Percentiles rank a stretch among this genome's conserved stretches.
phyloP scores from a whole-genome alignment of 345 rosid species.

The Odontarrhena argentea region DNA sequence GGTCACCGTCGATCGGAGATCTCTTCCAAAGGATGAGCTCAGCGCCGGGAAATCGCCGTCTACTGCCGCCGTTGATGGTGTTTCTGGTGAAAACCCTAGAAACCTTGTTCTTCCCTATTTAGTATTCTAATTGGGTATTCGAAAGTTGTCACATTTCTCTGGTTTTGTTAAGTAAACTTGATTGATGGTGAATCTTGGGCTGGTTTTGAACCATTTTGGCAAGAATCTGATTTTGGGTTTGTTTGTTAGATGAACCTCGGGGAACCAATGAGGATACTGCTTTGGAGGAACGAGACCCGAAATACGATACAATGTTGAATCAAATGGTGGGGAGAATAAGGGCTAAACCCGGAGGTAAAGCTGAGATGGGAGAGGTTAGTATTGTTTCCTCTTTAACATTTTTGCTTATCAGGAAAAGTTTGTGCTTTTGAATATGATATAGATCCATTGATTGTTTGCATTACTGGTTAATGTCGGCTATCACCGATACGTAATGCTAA shows the following conservation, averaged over 20 bases:
- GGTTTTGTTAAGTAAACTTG: background rate
- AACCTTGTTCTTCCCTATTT: background rate
- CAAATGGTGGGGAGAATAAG: slow-evolving; percentile 88
- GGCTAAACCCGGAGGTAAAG: slow-evolving; percentile 82
- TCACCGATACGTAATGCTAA: background rate
- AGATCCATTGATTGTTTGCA: background rate
- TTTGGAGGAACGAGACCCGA: slow-evolving; percentile 70
- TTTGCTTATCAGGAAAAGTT: background rate
- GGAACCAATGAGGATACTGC: slow-evolving; percentile 49
- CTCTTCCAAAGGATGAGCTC: slow-evolving; percentile 37
- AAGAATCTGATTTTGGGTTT: slow-evolving; percentile 11
- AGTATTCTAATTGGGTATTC: slow-evolving; percentile 28
- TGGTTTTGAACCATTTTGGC: background rate
- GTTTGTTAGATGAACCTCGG: slow-evolving; percentile 43
- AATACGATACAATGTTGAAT: slow-evolving; percentile 77
- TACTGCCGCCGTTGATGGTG: slow-evolving; percentile 32
- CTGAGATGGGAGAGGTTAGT: slow-evolving; percentile 91
- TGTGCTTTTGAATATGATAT: background rate
- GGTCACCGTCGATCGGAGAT: slow-evolving; percentile 44
- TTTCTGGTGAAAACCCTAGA: slow-evolving; percentile 43
- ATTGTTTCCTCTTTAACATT: background rate
- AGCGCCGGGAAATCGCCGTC: slow-evolving; percentile 39
- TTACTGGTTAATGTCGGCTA: background rate
- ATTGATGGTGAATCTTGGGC: slow-evolving; percentile 10
- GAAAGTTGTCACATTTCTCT: slow-evolving; percentile 28